Evolutionary conservation across 129 eudicot species (phyloP).

Genomic region (Solidago caesia): DNA sequence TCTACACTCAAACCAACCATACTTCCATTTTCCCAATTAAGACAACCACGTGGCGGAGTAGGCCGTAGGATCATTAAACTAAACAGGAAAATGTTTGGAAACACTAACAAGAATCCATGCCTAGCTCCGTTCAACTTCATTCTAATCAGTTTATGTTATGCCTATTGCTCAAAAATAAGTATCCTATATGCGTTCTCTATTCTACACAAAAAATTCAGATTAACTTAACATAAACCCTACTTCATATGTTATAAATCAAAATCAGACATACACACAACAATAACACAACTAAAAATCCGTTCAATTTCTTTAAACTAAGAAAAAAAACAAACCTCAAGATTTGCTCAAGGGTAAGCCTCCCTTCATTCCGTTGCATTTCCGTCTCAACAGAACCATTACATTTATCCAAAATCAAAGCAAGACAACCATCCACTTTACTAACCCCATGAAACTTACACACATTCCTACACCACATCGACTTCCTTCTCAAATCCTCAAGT

Average conservation of each 20-base stretch:
- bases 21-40: background rate
- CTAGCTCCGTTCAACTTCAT: background rate
- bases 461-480: conserved; percentile 92
- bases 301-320: background rate
- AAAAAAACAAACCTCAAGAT: conserved; percentile 62
- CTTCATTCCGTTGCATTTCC: conserved; percentile 81
- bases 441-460: conserved; percentile 88
- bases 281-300: background rate
- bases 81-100: too few relatives aligned
- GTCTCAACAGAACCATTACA: conserved; percentile 80
- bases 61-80: too few relatives aligned
- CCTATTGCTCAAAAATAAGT: background rate
- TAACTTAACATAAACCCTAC: background rate
- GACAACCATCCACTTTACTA: conserved; percentile 45
- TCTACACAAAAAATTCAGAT: background rate
- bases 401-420: conserved; percentile 74
- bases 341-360: conserved; percentile 95
- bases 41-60: background rate
- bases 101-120: background rate
- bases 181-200: background rate
- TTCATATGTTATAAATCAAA: background rate
- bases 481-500: conserved; percentile 68
- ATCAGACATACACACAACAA: background rate
- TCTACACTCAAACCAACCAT: background rate
- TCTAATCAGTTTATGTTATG: background rate